Evolutionary conservation across 257 asterid genomes (phyloP).

Genomic region (Solanum verrucosum): DNA sequence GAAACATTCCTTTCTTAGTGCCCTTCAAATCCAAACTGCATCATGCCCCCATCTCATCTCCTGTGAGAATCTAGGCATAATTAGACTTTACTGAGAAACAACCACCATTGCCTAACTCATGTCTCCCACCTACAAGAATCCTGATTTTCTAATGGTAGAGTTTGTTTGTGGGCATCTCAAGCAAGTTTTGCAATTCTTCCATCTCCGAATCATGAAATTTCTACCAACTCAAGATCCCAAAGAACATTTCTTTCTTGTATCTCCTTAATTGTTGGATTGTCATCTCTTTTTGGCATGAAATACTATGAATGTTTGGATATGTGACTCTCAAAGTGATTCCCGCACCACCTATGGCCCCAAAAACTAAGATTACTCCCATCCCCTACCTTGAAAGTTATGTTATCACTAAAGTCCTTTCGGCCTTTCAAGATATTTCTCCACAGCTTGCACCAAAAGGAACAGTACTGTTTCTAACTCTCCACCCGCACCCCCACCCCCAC

Average conservation of each 20-base stretch:
- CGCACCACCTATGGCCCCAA: neutral
- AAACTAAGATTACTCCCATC: neutral
- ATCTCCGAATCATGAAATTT: neutral
- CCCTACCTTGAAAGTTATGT: neutral
- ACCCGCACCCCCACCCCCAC: neutral
- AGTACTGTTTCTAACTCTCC: neutral
- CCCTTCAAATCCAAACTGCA: neutral
- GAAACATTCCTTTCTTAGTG: neutral
- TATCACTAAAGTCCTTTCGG: neutral
- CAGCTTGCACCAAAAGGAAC: neutral
- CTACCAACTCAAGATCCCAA: neutral
- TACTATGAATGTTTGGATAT: neutral
- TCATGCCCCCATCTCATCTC: neutral
- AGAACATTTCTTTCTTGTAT: neutral
- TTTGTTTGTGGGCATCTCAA: neutral
- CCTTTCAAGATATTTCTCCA: neutral
- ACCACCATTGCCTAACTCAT: neutral
- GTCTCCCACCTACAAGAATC: neutral
- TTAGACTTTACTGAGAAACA: neutral
- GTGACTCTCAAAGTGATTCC: neutral
- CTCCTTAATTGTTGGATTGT: neutral
- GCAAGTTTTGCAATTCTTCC: neutral
- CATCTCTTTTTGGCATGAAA: neutral
- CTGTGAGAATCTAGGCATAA: neutral
- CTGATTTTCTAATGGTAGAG: neutral